Percentiles rank a stretch among this genome's conserved stretches.
Conservation (phyloP, 1,139 yeast species). For the Debaryomycetaceae sp. region DNA sequence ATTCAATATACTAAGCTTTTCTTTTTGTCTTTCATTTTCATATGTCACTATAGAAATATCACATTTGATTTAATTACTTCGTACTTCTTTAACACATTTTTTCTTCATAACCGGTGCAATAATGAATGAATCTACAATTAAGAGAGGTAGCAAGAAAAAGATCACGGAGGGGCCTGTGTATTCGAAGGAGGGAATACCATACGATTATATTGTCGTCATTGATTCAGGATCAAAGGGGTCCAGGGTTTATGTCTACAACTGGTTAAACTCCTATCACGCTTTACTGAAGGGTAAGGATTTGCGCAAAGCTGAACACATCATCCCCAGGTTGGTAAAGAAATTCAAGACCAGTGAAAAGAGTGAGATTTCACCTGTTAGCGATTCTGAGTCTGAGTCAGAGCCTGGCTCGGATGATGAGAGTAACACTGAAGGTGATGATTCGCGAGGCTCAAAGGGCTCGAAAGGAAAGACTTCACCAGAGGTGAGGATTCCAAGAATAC, state of each 20-base stretch:
- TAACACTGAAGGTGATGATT: slow-evolving; percentile 3
- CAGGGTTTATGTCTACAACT: slow-evolving; percentile 67
- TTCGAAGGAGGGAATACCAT: slow-evolving; percentile 45
- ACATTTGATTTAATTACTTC: no score
- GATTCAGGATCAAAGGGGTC: slow-evolving; percentile 88
- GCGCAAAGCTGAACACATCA: neutral
- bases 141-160: slow-evolving; percentile 2
- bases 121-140: neutral
- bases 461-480: neutral
- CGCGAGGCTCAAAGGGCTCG: neutral
- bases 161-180: slow-evolving; percentile 24
- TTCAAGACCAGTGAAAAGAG: slow-evolving; percentile 13
- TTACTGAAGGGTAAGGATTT: slow-evolving; percentile 23
- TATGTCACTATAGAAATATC: no score
- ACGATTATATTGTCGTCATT: slow-evolving; percentile 66
- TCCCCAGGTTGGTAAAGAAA: slow-evolving; percentile 14
- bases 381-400: slow-evolving; percentile 12
- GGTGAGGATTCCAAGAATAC: slow-evolving; percentile 37
- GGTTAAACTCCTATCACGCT: slow-evolving; percentile 49
- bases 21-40: no score
- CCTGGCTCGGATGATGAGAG: slow-evolving; percentile 7
- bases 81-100: neutral
- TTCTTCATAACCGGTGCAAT: neutral
- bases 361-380: slow-evolving; percentile 13
- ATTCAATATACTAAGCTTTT: no score